Evolutionary conservation across 2,329 filamentous ascomycete genomes (phyloP).

Genomic region (Fusarium fracticaudum): DNA sequence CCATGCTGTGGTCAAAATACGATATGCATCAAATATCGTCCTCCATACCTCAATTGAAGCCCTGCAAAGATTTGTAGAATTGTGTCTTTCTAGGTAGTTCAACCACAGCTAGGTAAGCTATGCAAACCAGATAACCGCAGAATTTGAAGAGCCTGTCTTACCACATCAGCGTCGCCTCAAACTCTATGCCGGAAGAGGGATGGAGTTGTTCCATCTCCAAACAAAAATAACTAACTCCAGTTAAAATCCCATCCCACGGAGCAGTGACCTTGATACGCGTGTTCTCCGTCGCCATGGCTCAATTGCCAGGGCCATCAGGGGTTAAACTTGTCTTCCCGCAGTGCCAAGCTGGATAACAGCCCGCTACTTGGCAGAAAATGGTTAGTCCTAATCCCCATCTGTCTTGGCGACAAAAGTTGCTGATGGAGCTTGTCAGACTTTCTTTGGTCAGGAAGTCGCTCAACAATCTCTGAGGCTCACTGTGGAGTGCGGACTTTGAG

Average conservation of each 20-base stretch:
- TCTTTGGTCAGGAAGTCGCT: not conserved
- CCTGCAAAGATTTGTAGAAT: not conserved
- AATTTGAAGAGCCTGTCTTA: not conserved
- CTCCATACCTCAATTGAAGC: not conserved
- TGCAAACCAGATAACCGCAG: not conserved
- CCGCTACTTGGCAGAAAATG: conserved; percentile 21
- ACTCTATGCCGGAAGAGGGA: not conserved
- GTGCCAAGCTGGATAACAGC: conserved; percentile 26
- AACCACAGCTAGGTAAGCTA: not conserved
- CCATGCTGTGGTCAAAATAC: not conserved
- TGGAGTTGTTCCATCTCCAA: not conserved
- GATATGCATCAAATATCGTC: not conserved
- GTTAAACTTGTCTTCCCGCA: conserved; percentile 26
- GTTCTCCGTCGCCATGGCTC: conserved; percentile 16
- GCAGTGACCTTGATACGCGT: conserved; percentile 18
- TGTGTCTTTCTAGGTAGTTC: not conserved
- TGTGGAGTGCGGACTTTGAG: not conserved
- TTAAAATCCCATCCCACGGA: conserved; percentile 23
- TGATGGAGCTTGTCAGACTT: conserved; percentile 3
- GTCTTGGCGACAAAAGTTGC: conserved; percentile 11
- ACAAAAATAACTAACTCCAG: not conserved
- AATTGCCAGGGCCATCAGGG: conserved; percentile 27
- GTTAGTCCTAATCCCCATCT: conserved; percentile 3
- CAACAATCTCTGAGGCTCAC: not conserved
- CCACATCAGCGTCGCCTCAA: not conserved